Evolutionary conservation across 208 protist species (phyloP), one percentile per base, ranked within the genome.

Genomic region (Trypanosoma scelopori): DNA sequence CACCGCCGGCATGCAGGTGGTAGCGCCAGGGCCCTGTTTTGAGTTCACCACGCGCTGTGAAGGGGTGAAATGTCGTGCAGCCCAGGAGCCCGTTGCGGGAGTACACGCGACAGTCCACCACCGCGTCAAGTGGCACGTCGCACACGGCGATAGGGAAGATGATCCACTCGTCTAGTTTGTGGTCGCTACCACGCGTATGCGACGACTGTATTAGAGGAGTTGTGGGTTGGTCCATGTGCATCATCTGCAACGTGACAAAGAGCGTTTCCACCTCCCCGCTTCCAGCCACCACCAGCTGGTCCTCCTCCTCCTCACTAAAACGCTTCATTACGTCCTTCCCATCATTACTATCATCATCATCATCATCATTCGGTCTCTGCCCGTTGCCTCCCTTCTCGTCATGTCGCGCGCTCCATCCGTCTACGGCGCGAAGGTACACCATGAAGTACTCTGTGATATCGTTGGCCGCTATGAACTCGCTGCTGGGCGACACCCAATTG

Each of bases 91-190:
- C 63, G 35, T 27, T 22, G 57, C 53, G 69, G 35, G 57, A 55
- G 46, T 65, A 69, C 20, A 95, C 72, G 25, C 60, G 76, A 51
- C 88, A 84, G 18, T 66, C 59, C 20, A 97, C 62, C 30, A 61
- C 52, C 6, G 91, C 83, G 65, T 95, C 89, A 2, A 94, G 66
- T 22, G 92, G 92, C 50, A 98, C 45, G 50, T 96, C 89, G 57
- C 79, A 71, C 49, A 97, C 71, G 47, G 79, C 69, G 13, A 98
- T 74, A 5, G 93, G 91, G 12, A 97, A 80, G 32, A 81, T 70
- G 12, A 94, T 39, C 75, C 80, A 85, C 55, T 74, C 73, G 39
- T 76, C 59, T 11, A 76, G 20, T 12, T 11, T 49, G 23, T 46
- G n/a, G n/a, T 13, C 3, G n/a, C 51, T 35, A 42, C 35, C 43